These are phyloP conservation scores for Leccinum solheimii DNA, from an alignment of 1,284 basidiomycete genomes.

Conservation along the genomic window DNA sequence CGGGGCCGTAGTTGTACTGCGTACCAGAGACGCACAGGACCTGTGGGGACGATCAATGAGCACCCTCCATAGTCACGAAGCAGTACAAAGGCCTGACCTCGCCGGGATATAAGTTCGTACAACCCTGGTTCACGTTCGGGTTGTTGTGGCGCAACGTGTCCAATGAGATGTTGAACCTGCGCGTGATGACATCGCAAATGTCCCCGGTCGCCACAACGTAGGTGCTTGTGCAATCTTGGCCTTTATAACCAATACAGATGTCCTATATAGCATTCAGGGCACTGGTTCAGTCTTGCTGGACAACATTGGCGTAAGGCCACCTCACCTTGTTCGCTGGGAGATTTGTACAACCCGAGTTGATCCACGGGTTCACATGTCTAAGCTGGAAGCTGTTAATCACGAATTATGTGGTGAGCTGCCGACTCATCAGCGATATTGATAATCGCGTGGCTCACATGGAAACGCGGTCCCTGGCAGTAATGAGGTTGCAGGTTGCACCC, in stretches of 20 bases:
- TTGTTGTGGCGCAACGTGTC: background rate
- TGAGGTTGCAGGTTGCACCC: background rate
- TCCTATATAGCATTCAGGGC: background rate
- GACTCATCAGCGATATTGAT: background rate
- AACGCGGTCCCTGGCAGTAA: background rate
- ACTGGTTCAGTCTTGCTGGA: background rate
- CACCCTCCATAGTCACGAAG: background rate
- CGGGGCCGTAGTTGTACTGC: background rate
- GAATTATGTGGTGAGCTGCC: background rate
- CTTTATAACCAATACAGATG: background rate
- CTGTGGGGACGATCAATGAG: background rate
- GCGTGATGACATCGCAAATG: background rate
- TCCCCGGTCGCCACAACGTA: background rate
- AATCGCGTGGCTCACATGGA: background rate
- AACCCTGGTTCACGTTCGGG: background rate
- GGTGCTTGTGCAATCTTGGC: background rate
- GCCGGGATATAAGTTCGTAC: background rate
- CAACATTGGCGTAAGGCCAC: background rate
- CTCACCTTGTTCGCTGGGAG: background rate
- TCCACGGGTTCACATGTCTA: background rate
- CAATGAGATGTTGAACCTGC: background rate
- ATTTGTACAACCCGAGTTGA: background rate
- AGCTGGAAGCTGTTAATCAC: background rate
- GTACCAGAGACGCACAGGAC: background rate
- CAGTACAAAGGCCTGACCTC: background rate